These are phyloP conservation scores for Camellia japonica DNA, from an alignment of 148 eudicot species.

Conservation along the genomic window DNA sequence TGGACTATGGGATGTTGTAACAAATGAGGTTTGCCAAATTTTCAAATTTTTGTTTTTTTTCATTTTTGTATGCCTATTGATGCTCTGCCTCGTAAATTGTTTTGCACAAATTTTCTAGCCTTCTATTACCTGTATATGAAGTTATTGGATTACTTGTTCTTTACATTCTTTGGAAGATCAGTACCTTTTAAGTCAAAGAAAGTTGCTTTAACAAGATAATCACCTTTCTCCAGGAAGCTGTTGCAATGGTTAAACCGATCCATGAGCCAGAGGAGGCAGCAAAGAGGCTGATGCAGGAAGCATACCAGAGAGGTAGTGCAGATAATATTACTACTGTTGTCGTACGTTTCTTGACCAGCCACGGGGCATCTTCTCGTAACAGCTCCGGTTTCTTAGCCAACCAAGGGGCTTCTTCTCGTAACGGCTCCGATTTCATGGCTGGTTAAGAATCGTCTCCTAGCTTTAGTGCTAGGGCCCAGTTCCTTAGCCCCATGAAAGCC, in stretches of 20 bases:
- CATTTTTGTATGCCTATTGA: background rate
- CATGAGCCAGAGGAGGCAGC: conserved; percentile 81
- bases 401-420: too few relatives aligned
- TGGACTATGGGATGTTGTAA: conserved; percentile 90
- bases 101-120: too few relatives aligned
- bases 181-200: background rate
- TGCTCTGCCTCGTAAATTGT: too few relatives aligned
- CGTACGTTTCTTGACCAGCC: conserved; percentile 57
- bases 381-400: too few relatives aligned
- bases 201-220: background rate
- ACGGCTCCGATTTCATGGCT: too few relatives aligned
- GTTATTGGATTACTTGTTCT: background rate
- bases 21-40: conserved; percentile 61
- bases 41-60: background rate
- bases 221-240: conserved; percentile 58
- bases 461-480: background rate
- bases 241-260: conserved; percentile 71
- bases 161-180: background rate
- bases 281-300: conserved; percentile 80
- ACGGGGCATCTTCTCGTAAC: conserved; percentile 17
- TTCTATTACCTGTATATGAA: background rate
- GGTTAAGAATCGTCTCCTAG: background rate
- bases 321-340: conserved; percentile 82
- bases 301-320: conserved; percentile 85
- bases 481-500: background rate